phyloP scores from a whole-genome alignment of 805 yeast genomes.

The Candida orba region DNA sequence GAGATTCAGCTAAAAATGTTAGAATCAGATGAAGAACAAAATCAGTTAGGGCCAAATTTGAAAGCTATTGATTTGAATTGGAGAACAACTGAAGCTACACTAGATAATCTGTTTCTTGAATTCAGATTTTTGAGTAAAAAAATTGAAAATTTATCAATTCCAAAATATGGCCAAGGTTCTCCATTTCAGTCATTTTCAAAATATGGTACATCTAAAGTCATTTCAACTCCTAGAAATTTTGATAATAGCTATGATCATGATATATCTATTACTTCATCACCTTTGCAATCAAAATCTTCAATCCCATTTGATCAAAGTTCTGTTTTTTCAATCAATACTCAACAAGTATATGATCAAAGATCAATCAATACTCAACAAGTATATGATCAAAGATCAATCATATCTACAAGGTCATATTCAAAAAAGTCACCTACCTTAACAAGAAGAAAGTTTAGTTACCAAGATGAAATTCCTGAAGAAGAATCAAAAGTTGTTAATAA shows the following conservation, averaged over 20 bases:
- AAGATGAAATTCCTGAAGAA: not conserved
- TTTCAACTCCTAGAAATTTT: not conserved
- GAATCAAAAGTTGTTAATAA: not conserved
- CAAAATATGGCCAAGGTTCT: not conserved
- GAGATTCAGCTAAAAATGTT: slow-evolving; percentile 24
- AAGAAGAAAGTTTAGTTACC: not conserved
- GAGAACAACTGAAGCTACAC: slow-evolving; percentile 39
- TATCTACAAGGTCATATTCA: not conserved
- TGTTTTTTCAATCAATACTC: not conserved
- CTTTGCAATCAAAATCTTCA: not conserved
- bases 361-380: not conserved
- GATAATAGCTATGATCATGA: not conserved
- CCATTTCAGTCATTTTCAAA: not conserved
- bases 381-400: not conserved
- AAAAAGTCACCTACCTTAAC: not conserved
- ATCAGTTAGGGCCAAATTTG: slow-evolving; percentile 8
- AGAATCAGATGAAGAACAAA: slow-evolving; percentile 16
- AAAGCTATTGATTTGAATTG: slow-evolving; percentile 33
- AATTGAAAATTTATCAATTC: slow-evolving; percentile 9
- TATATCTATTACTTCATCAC: not conserved
- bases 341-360: not conserved
- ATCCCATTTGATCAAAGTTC: slow-evolving; percentile 2
- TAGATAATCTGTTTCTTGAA: slow-evolving; percentile 36
- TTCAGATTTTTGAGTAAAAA: slow-evolving; percentile 27
- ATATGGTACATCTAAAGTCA: not conserved